Conservation (phyloP, 179 eudicot species). For the Actinidia polygama region DNA sequence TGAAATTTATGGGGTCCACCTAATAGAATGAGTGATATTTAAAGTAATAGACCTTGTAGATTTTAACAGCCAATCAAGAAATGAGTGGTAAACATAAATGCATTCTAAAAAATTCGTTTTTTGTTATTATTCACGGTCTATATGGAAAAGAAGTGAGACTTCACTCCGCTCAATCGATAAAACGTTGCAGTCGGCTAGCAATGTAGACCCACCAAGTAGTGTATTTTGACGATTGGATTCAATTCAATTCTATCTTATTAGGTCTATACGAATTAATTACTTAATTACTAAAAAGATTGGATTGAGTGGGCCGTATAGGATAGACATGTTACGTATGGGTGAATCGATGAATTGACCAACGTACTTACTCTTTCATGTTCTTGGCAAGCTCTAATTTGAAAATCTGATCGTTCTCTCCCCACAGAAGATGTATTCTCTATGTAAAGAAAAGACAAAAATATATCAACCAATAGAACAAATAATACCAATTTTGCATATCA, state of each 20-base stretch:
- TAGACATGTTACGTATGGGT: too few species aligned
- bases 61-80: too few species aligned
- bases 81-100: too few species aligned
- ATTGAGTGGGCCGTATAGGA: background rate
- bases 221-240: background rate
- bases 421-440: conserved; percentile 88
- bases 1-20: too few species aligned
- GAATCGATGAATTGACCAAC: background rate
- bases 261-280: background rate
- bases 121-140: too few species aligned
- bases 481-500: background rate
- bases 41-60: too few species aligned
- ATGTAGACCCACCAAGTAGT: background rate
- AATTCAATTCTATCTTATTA: background rate
- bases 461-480: background rate
- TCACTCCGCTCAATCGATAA: too few species aligned
- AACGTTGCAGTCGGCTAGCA: background rate
- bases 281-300: background rate
- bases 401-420: conserved; percentile 95
- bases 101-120: too few species aligned
- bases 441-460: conserved; percentile 19
- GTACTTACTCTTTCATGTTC: conserved; percentile 79
- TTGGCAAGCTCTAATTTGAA: conserved; percentile 78
- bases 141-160: too few species aligned
- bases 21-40: too few species aligned